These are phyloP conservation scores for Candida broadrunensis DNA, from an alignment of 805 yeast genomes.

Conservation along the genomic window DNA sequence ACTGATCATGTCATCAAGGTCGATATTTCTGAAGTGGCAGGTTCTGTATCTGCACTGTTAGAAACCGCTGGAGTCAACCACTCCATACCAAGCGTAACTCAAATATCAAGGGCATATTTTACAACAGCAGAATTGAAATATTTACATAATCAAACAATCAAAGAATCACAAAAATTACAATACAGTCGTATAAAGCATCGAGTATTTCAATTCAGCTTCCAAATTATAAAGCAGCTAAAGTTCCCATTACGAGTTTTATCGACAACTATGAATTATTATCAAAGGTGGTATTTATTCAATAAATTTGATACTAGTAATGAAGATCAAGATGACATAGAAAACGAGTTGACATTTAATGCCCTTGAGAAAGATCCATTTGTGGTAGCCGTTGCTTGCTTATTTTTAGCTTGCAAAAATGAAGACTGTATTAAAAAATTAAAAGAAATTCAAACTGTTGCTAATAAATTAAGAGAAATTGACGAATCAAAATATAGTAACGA, in stretches of 20 bases:
- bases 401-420: constrained; percentile 73
- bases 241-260: constrained; percentile 71
- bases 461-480: constrained; percentile 35
- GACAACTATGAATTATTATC: constrained; percentile 70
- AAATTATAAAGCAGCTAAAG: constrained; percentile 50
- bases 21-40: too few relatives aligned
- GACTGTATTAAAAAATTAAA: constrained; percentile 77
- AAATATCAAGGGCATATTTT: constrained; percentile 60
- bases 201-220: constrained; percentile 52
- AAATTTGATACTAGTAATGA: constrained; percentile 43
- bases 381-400: constrained; percentile 66
- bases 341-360: constrained; percentile 20
- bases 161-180: constrained; percentile 40
- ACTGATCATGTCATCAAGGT: too few relatives aligned
- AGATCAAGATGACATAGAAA: constrained; percentile 15
- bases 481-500: constrained; percentile 15
- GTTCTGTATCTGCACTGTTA: not conserved
- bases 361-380: constrained; percentile 48
- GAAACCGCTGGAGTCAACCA: not conserved
- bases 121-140: constrained; percentile 51
- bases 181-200: constrained; percentile 53
- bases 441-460: constrained; percentile 55
- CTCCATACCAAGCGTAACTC: constrained; percentile 20
- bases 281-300: constrained; percentile 66
- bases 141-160: constrained; percentile 51